A percentile compares a stretch with the other conserved stretches of the same genome.
phyloP scores from a whole-genome alignment of 2,329 filamentous ascomycete genomes.

The Chaetomium sp. region DNA sequence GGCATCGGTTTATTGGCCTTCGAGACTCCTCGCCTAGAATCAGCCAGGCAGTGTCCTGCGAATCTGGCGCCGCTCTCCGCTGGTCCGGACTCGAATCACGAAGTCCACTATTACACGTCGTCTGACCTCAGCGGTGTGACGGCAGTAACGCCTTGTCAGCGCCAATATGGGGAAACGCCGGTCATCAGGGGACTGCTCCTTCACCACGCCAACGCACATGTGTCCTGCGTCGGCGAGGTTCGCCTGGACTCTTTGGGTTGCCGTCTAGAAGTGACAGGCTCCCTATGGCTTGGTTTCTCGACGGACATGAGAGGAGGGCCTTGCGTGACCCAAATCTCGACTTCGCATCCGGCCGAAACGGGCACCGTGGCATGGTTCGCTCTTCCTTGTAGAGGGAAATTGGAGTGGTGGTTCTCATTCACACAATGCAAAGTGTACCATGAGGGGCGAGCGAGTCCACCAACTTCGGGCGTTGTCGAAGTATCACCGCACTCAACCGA shows the following conservation, averaged over 20 bases:
- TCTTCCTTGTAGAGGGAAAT: not conserved
- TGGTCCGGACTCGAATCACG: not conserved
- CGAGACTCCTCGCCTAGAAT: not conserved
- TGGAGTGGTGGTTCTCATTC: not conserved
- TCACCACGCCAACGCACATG: not conserved
- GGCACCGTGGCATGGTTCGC: not conserved
- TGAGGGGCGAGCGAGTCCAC: not conserved
- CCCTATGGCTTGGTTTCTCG: not conserved
- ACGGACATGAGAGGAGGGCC: not conserved
- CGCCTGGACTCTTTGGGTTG: not conserved
- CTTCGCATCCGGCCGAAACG: not conserved
- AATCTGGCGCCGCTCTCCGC: not conserved
- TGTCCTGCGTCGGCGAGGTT: not conserved
- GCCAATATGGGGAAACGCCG: not conserved
- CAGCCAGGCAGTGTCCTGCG: not conserved
- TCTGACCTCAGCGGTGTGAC: not conserved
- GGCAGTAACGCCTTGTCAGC: not conserved
- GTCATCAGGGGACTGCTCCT: slow-evolving; percentile 1
- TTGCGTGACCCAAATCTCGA: not conserved
- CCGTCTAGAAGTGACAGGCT: not conserved
- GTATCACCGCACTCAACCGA: no score
- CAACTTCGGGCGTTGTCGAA: not conserved
- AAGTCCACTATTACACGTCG: not conserved
- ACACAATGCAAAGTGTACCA: not conserved
- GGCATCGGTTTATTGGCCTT: not conserved